phyloP scores from a whole-genome alignment of 2,329 filamentous ascomycete species.

The Colletotrichum orchidophilum region DNA sequence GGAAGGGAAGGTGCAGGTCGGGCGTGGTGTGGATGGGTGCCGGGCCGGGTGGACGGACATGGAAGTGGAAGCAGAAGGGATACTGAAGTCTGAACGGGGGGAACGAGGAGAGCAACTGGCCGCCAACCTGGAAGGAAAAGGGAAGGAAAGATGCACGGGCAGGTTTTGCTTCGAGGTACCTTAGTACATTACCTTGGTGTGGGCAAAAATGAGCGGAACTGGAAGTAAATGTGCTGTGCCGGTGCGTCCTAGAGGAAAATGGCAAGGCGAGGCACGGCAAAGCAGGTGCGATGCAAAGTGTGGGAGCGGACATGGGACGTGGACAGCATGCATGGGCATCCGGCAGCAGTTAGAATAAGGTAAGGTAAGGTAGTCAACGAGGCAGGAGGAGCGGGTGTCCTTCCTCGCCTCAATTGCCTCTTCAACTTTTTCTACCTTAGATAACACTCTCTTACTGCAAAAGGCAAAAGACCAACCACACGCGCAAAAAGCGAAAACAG shows the following conservation, averaged over 20 bases:
- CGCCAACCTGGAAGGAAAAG: neutral
- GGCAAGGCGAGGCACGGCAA: neutral
- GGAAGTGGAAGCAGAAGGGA: neutral
- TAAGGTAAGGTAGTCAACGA: neutral
- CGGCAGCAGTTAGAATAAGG: neutral
- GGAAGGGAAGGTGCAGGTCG: constrained; percentile 8
- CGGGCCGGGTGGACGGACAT: constrained; percentile 1
- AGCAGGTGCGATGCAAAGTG: neutral
- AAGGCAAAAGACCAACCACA: too few species aligned
- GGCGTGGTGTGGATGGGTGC: neutral
- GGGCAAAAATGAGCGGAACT: neutral
- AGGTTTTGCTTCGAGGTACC: neutral
- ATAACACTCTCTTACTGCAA: neutral
- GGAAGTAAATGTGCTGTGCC: neutral
- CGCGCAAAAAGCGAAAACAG: too few species aligned
- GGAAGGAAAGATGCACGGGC: constrained; percentile 2
- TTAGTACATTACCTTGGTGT: neutral
- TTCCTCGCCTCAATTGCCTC: neutral
- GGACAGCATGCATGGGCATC: constrained; percentile 4
- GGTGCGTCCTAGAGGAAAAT: neutral
- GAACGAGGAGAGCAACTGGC: neutral
- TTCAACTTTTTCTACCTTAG: neutral
- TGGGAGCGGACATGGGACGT: neutral
- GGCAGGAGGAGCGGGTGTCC: too few species aligned
- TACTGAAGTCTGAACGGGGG: neutral